phyloP scores from a whole-genome alignment of 345 rosid genomes.

The Lumnitzera racemosa region DNA sequence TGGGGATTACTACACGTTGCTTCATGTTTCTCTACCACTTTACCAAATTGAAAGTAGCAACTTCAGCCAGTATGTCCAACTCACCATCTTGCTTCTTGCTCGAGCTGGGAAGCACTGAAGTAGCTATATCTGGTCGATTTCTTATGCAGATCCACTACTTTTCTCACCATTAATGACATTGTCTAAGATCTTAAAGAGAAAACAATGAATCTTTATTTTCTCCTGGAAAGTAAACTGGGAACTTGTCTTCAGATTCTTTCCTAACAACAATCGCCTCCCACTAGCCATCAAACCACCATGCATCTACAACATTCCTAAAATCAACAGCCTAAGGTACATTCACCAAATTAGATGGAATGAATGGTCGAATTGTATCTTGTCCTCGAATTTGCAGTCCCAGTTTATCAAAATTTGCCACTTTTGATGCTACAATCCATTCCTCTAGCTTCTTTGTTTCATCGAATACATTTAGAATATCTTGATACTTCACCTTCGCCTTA shows the following conservation, averaged over 20 bases:
- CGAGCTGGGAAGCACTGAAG: slow-evolving; percentile 14
- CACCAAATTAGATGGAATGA: slow-evolving; percentile 10
- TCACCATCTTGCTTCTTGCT: slow-evolving; percentile 21
- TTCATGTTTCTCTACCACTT: slow-evolving; percentile 14
- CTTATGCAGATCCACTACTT: slow-evolving; percentile 42
- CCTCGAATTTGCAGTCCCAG: slow-evolving; percentile 43
- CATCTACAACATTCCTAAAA: slow-evolving; percentile 68
- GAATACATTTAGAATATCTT: slow-evolving; percentile 53
- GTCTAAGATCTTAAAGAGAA: slow-evolving; percentile 36
- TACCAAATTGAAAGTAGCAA: slow-evolving; percentile 7
- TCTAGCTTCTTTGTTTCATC: slow-evolving; percentile 63
- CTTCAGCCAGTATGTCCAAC: slow-evolving; percentile 19
- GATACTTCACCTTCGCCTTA: slow-evolving; percentile 76
- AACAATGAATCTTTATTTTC: slow-evolving; percentile 50
- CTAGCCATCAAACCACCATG: slow-evolving; percentile 81
- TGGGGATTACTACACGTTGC: slow-evolving; percentile 12
- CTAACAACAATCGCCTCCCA: slow-evolving; percentile 73
- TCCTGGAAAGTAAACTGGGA: slow-evolving; percentile 64
- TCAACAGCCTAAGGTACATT: slow-evolving; percentile 15
- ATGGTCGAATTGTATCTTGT: slow-evolving; percentile 50
- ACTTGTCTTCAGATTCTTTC: slow-evolving; percentile 41
- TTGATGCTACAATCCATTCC: slow-evolving; percentile 74
- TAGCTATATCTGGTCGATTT: slow-evolving; percentile 38
- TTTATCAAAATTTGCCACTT: slow-evolving; percentile 44
- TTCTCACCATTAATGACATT: slow-evolving; percentile 60